Base-by-base conservation (phyloP, 805 yeast species). In the Yamadazyma tumulicola region DNA sequence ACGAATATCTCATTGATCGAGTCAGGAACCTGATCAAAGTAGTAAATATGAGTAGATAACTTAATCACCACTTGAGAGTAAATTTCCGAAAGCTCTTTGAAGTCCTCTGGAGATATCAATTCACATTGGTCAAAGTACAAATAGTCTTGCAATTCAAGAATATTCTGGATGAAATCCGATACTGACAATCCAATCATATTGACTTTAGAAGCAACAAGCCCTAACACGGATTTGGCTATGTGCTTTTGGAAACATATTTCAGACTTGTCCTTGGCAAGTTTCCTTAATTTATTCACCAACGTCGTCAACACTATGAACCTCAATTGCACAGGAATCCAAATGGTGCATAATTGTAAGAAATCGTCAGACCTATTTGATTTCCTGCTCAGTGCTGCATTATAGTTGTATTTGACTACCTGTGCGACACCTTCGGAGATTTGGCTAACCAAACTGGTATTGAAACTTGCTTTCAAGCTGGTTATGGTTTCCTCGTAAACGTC, bases 131-230 rank as follows among this genome's bases (percentile, higher is more conserved):
- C 27, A 31, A 63, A 47, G 26, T 53, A 47, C 29, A 66, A 51
- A 26, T 45, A 43, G 10, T 66, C 50, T 47, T 82, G 85, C 30
- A 77, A 64, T 8, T 58, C 52, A 27, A 83, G 56, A 5, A 84
- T 51, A 37, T 72, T 77, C 41, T 79, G 76, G 53, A 84, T 69
- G 24, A 85, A 73, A 54, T 89, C 97, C 24, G 87, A 68, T 5
- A 88, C 84, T 8, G 96, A 83, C 29, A 93, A 64, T 0, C 97
- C 97, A 42, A 88, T 81, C 71, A 91, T 77, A 54, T 83, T 86
- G 26, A 86, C 86, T 25, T 80, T 79, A 0, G 93, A 81, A 1
- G 81, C 70, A n/a, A 89, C 64, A 19, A 87, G 59, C 9, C 81
- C 79, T 7, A 79, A 59, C 6, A 79, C 64, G 35, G 73, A 54